These are phyloP conservation scores for Colletotrichum sp. DNA, from an alignment of 2,329 filamentous ascomycete genomes.

Conservation along the genomic window DNA sequence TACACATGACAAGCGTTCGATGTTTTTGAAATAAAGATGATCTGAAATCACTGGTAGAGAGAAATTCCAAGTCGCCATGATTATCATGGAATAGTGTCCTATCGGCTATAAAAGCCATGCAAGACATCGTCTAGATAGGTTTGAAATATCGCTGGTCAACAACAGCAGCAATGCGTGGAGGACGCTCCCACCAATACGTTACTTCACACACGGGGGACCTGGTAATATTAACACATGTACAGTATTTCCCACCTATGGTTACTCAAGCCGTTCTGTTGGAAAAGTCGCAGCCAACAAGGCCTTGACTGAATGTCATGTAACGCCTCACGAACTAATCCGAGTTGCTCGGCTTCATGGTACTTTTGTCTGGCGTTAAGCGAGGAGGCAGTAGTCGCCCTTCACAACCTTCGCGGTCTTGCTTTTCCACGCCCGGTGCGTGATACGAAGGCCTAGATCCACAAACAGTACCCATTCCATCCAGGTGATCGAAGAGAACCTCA, in stretches of 20 bases:
- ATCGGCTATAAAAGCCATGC: not conserved
- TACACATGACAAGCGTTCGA: not conserved
- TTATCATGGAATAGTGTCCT: no score
- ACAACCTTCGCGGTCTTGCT: not conserved
- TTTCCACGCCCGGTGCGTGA: no score
- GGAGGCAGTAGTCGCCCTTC: not conserved
- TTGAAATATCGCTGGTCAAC: not conserved
- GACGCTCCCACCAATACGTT: not conserved
- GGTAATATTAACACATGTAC: no score
- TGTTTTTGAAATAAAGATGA: not conserved
- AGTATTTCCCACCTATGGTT: no score
- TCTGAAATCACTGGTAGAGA: no score
- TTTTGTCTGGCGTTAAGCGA: not conserved
- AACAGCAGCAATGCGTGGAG: fast-evolving
- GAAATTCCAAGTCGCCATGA: not conserved
- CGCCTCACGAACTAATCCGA: not conserved
- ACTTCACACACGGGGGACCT: not conserved
- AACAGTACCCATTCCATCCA: no score
- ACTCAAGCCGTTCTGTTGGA: no score
- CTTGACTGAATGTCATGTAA: no score
- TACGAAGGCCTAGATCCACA: no score
- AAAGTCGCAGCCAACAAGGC: no score
- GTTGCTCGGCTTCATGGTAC: not conserved
- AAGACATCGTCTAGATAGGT: not conserved
- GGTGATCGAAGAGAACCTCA: no score